Evolutionary conservation across 2,329 filamentous ascomycete genomes (phyloP), one percentile per base, ranked within the genome.

Genomic region (Monosporascus sp.): DNA sequence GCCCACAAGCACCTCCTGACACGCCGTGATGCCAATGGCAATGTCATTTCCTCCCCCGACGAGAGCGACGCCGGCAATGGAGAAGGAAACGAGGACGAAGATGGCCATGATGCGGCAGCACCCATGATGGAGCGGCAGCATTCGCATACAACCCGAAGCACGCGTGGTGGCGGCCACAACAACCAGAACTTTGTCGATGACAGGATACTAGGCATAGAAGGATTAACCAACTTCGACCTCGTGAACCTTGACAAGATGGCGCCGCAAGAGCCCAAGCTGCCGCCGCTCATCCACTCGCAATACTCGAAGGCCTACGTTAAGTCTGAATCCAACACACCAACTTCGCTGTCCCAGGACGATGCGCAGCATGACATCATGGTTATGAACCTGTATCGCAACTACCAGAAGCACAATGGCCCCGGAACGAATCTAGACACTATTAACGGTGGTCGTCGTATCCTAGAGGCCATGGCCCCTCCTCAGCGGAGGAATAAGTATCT

Each of bases 101-200:
- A 77, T 17, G 78, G 77, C 40, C 73, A 71, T 26, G 76, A 80
- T 50, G 73, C 73, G 5, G 69, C 78, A 5, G 82, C 81, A 1
- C 76, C 77, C 16, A 73, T 73, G 51, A 86, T 86, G 83, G 84
- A 86, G 66, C 78, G 83, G 36, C 81, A 83, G 56, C 77, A 80
- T 14, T 86, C 84, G 9, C 83, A 87, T 55, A 81, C 81, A 14
- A 87, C 84, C 19, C 75, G 84, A 44, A 86, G 83, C 68, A 85
- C 81, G 20, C 77, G 83, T 24, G 81, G 74, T 14, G 81, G 74
- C 17, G 72, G 74, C n/a, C 66, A 66, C 31, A 72, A 70, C 26
- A 71, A 76, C 50, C 76, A 79, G 51, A 83, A 82, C 61, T 81
- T 82, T 56, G 63, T 78, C 37, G 82, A 85, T 57, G 79, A 82